Evolutionary conservation across 768 basidiomycete species (phyloP).

Genomic region (Tylopilus balloui): DNA sequence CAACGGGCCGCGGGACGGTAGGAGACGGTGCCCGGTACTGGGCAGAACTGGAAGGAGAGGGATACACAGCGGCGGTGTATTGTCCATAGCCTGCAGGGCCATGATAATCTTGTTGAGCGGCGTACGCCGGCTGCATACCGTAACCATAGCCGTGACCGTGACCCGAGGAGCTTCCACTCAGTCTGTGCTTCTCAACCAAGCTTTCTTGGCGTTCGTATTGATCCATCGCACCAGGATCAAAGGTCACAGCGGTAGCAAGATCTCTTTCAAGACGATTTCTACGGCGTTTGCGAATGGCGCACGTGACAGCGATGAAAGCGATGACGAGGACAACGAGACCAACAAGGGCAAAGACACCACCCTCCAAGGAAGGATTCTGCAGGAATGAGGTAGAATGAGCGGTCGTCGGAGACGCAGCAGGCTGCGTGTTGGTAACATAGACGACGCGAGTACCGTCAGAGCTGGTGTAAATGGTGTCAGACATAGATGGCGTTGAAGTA

Average conservation of each 20-base stretch:
- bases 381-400: constrained; percentile 44
- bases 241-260: constrained; percentile 44
- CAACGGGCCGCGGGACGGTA: constrained; percentile 7
- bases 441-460: constrained; percentile 26
- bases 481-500: constrained; percentile 17
- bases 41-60: not conserved
- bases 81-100: constrained; percentile 21
- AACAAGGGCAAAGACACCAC: constrained; percentile 50
- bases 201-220: constrained; percentile 25
- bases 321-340: constrained; percentile 46
- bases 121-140: constrained; percentile 19
- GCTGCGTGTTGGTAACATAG: constrained; percentile 31
- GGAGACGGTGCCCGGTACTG: constrained; percentile 15
- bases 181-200: constrained; percentile 17
- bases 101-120: constrained; percentile 18
- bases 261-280: constrained; percentile 36
- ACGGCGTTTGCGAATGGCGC: constrained; percentile 46
- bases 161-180: constrained; percentile 26
- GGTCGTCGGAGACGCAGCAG: constrained; percentile 24
- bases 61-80: constrained; percentile 11
- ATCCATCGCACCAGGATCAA: constrained; percentile 39
- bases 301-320: constrained; percentile 42
- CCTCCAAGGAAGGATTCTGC: constrained; percentile 60
- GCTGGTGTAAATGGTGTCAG: constrained; percentile 17
- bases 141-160: constrained; percentile 20